Evolutionary conservation across 208 protist genomes (phyloP).

Genomic region (Leishmania arabica): DNA sequence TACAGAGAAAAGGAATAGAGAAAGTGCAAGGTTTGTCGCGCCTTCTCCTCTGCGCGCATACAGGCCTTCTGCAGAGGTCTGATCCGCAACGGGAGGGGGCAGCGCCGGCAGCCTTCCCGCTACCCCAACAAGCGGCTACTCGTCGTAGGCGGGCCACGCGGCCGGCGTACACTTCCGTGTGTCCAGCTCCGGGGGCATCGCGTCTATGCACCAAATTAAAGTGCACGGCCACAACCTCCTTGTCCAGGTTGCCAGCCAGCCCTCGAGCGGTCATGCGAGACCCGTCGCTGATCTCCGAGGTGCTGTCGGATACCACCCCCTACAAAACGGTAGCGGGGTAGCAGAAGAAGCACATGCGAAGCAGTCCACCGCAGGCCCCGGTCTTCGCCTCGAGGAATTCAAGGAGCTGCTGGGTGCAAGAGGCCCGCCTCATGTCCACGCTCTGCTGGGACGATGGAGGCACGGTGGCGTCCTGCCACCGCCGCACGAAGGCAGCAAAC

Average conservation of each 20-base stretch:
- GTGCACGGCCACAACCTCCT: slow-evolving; percentile 6
- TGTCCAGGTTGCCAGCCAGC: slow-evolving; percentile 4
- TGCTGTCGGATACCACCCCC: slow-evolving; percentile 10
- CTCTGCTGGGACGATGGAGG: neutral
- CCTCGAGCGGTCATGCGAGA: slow-evolving; percentile 14
- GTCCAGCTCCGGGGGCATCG: slow-evolving; percentile 8
- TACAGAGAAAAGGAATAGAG: neutral
- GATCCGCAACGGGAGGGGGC: neutral
- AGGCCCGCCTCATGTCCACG: slow-evolving; percentile 14
- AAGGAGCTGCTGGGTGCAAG: slow-evolving; percentile 16
- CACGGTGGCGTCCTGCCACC: slow-evolving; percentile 17
- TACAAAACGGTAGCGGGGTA: slow-evolving; percentile 20
- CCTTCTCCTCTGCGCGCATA: neutral
- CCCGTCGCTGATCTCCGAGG: slow-evolving; percentile 19
- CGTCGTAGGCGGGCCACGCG: slow-evolving; percentile 11
- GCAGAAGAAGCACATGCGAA: slow-evolving; percentile 22
- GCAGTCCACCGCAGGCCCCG: slow-evolving; percentile 6
- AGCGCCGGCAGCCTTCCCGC: neutral
- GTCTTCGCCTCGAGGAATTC: slow-evolving; percentile 15
- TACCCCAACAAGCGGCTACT: neutral
- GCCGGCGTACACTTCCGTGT: slow-evolving; percentile 7
- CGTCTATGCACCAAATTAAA: slow-evolving; percentile 7
- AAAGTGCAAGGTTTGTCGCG: neutral
- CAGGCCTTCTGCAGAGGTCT: neutral
- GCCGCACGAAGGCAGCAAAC: slow-evolving; percentile 12